A percentile compares a stretch with the other conserved stretches of the same genome.
Conservation (phyloP, 345 rosid species). For the Aurinia saxatilis region DNA sequence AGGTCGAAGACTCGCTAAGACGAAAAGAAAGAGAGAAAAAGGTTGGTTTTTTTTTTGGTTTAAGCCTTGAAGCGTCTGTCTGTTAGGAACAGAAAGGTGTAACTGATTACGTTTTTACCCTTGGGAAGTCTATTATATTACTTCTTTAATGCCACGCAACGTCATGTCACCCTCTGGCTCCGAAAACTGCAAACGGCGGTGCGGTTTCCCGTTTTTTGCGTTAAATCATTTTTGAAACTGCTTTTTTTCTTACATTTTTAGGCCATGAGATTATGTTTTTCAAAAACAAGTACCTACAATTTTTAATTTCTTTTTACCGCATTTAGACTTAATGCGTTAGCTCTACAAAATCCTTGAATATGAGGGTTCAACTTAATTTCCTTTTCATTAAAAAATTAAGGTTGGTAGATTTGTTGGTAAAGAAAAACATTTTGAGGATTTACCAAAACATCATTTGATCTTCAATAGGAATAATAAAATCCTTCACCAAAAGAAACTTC, state of each 20-base stretch:
- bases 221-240: background rate
- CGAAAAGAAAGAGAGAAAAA: background rate
- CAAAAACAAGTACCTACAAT: background rate
- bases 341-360: too few relatives aligned
- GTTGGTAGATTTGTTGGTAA: too few relatives aligned
- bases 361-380: too few relatives aligned
- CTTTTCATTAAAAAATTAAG: too few relatives aligned
- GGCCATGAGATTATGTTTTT: background rate
- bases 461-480: too few relatives aligned
- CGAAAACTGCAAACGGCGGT: slow-evolving; percentile 30
- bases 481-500: too few relatives aligned
- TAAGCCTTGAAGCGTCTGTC: slow-evolving; percentile 46
- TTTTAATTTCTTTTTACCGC: background rate
- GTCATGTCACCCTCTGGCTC: slow-evolving; percentile 12
- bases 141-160: slow-evolving; percentile 24
- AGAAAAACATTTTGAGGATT: too few relatives aligned
- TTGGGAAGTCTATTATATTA: background rate
- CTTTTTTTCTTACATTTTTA: background rate
- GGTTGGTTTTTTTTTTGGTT: slow-evolving; percentile 22
- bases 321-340: background rate
- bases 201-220: slow-evolving; percentile 25
- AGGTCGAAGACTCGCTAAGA: slow-evolving; percentile 27
- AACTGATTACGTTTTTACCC: slow-evolving; percentile 26
- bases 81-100: slow-evolving; percentile 64
- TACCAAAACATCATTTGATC: too few relatives aligned